Evolutionary conservation across 1,284 basidiomycete species (phyloP).

Genomic region (Ustilago bromivora): DNA sequence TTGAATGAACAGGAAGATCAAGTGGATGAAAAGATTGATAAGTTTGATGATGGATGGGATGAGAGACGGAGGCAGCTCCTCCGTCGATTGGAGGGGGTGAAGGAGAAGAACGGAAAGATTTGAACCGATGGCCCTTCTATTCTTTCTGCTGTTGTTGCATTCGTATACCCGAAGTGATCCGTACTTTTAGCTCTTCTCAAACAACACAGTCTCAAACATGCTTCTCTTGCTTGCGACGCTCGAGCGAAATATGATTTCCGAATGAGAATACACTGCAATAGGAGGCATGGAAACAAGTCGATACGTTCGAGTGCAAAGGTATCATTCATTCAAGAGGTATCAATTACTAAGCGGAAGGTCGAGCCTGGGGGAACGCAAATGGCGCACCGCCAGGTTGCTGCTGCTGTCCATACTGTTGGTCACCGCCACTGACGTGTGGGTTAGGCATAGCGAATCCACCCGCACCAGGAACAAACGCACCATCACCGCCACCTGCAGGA

Average conservation of each 20-base stretch:
- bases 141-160: too few relatives aligned
- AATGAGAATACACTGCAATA: background rate
- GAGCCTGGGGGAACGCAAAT: slow-evolving; percentile 34
- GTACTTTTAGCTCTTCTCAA: background rate
- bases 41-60: slow-evolving; percentile 25
- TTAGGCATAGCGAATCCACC: slow-evolving; percentile 54
- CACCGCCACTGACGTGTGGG: slow-evolving; percentile 15
- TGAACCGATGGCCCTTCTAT: background rate
- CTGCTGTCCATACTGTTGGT: background rate
- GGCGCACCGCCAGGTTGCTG: slow-evolving; percentile 17
- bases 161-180: background rate
- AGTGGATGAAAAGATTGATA: slow-evolving; percentile 43
- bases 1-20: slow-evolving; percentile 45
- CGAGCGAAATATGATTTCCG: background rate
- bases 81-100: slow-evolving; percentile 17
- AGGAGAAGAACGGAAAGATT: background rate
- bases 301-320: too few relatives aligned
- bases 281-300: background rate
- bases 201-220: background rate
- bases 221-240: background rate
- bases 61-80: background rate
- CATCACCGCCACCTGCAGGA: background rate
- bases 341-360: slow-evolving; percentile 21
- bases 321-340: background rate
- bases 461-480: slow-evolving; percentile 21